Base-by-base conservation (phyloP, 208 protist genomes). In the Histomonas meleagridis region DNA sequence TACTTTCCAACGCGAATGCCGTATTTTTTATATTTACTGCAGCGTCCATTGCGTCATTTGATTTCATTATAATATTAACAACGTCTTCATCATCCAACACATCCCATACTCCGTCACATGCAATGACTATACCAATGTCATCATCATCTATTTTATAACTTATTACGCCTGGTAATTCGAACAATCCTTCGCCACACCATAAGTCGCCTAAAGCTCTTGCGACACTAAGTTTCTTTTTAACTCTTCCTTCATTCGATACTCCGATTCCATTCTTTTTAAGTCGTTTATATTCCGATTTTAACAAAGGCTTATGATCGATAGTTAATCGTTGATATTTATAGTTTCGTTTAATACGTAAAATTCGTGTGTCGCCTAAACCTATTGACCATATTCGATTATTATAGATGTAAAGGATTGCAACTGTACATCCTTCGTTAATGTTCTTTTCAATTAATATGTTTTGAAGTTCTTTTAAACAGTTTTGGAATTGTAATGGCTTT, bases 41-140 rank as follows among this genome's bases (percentile, higher is more conserved):
- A n/a, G 70, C 70, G 28, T 79, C 70, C 23, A 51, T 18, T 18
- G 70, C 70, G 9, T 18, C 49, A 21, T 23, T 46, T 26, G 70
- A 79, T n/a, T 48, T 3, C 28, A 14, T 0, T 2, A 79, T n/a
- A 51, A 79, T 43, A n/a, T 49, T 35, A n/a, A 18, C 70, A 7
- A 40, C 70, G 0, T 43, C 0, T 16, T 79, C 70, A 23, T 79
- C 70, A 23, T 32, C 49, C 16, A 79, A 49, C 1, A 79, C 70
- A 79, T 79, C 70, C 70, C 70, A 79, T 10, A 79, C 40, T 49
- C 70, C 70, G 28, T 79, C 70, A 35, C 70, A 79, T 28, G 70
- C 70, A 51, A 79, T 49, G 40, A 79, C 49, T 7, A 79, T 23
- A 10, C 70, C 70, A 35, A 79, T 28, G 21, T 79, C 70, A 16